Conservation (phyloP, 2,329 filamentous ascomycete species). For the Cytospora leucostoma region DNA sequence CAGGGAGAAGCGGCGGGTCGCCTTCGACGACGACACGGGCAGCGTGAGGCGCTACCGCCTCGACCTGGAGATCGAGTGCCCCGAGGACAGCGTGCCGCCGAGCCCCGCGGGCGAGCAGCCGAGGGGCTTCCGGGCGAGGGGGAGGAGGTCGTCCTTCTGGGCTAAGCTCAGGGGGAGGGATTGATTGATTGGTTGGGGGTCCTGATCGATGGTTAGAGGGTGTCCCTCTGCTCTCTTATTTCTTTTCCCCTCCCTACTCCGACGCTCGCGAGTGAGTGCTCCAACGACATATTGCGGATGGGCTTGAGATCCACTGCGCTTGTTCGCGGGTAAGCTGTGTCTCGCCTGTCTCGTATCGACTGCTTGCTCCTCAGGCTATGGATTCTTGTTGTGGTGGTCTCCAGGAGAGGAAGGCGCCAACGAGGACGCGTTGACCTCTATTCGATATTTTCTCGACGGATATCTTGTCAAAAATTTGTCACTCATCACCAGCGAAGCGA, state of each 20-base stretch:
- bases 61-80: conserved; percentile 48
- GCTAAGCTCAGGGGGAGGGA: conserved; percentile 18
- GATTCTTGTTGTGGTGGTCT: neutral
- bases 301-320: neutral
- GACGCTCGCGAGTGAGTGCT: too few species aligned
- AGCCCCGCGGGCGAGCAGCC: conserved; percentile 26
- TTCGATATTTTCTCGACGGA: neutral
- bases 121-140: conserved; percentile 21
- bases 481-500: neutral
- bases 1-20: conserved; percentile 49
- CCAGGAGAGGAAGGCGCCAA: neutral
- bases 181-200: neutral
- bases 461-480: neutral
- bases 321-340: neutral
- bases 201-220: too few species aligned
- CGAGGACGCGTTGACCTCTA: neutral
- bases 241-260: neutral
- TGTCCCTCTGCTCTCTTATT: neutral
- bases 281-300: too few species aligned
- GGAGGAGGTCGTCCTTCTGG: conserved; percentile 16
- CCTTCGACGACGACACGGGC: conserved; percentile 63
- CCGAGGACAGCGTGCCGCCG: conserved; percentile 29
- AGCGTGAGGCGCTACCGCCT: conserved; percentile 65
- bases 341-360: neutral
- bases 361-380: neutral